A percentile compares a stretch with the other conserved stretches of the same genome.
Conservation (phyloP, 805 yeast species). For the Limtongozyma cylindracea region DNA sequence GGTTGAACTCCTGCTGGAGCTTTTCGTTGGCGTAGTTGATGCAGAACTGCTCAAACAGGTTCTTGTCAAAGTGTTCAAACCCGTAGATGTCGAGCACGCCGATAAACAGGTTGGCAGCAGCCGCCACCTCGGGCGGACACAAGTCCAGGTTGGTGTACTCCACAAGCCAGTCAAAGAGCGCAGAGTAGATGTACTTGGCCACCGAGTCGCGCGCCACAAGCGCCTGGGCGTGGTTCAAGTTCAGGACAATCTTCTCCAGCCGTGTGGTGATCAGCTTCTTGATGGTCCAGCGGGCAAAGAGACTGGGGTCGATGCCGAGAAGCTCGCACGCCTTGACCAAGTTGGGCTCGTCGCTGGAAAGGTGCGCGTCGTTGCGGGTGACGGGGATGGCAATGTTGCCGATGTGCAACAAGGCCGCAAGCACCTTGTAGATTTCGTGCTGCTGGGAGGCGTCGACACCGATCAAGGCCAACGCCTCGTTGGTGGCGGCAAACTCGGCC, state of each 20-base stretch:
- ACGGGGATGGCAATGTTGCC: constrained; percentile 82
- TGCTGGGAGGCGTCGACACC: constrained; percentile 44
- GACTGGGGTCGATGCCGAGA: constrained; percentile 49
- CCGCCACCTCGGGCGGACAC: constrained; percentile 45
- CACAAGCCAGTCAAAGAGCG: constrained; percentile 89
- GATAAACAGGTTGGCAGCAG: constrained; percentile 44
- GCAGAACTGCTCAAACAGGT: constrained; percentile 94
- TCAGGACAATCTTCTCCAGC: constrained; percentile 73
- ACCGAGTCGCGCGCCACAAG: constrained; percentile 90
- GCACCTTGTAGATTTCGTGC: constrained; percentile 41
- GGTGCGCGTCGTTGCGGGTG: constrained; percentile 59
- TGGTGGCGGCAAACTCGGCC: constrained; percentile 51
- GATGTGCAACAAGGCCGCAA: constrained; percentile 75
- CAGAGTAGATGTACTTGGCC: constrained; percentile 79
- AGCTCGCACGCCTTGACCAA: constrained; percentile 63
- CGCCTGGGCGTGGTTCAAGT: constrained; percentile 64
- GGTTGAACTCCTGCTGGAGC: constrained; percentile 90
- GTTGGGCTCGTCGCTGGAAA: constrained; percentile 71
- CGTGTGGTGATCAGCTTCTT: constrained; percentile 87
- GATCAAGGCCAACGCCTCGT: constrained; percentile 51
- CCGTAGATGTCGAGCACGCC: constrained; percentile 97
- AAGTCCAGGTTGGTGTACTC: constrained; percentile 59
- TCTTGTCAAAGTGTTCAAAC: constrained; percentile 83
- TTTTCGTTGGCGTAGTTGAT: constrained; percentile 94
- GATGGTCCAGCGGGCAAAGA: constrained; percentile 73